phyloP scores from a whole-genome alignment of 1,139 yeast species.

The Yamadazyma diddensiae region DNA sequence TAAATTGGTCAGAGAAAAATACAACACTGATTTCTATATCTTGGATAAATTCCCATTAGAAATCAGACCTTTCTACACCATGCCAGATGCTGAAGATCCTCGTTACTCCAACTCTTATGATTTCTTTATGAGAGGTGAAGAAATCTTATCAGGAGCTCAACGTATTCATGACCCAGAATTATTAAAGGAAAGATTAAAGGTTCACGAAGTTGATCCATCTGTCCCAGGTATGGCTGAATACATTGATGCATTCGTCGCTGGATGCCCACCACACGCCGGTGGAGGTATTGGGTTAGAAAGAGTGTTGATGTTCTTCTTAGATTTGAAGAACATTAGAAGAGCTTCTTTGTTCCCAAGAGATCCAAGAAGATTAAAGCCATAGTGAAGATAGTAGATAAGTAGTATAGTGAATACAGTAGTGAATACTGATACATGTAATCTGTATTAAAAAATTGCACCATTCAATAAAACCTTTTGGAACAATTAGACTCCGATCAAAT shows the following conservation, averaged over 20 bases:
- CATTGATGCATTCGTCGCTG: conserved; percentile 87
- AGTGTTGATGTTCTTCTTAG: conserved; percentile 97
- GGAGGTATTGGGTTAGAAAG: conserved; percentile 99
- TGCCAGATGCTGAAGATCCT: conserved; percentile 95
- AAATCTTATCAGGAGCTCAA: conserved; percentile 97
- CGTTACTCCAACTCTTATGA: conserved; percentile 93
- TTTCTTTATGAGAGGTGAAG: conserved; percentile 99
- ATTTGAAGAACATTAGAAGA: conserved; percentile 93
- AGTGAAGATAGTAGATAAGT: too few relatives aligned
- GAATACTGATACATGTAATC: too few relatives aligned
- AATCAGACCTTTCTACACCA: conserved; percentile 96
- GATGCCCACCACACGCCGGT: conserved; percentile 99
- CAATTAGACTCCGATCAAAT: too few relatives aligned
- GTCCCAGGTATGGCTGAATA: conserved; percentile 86
- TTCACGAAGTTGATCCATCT: conserved; percentile 77
- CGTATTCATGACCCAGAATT: conserved; percentile 94
- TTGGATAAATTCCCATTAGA: conserved; percentile 97
- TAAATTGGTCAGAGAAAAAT: conserved; percentile 84
- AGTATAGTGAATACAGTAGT: conserved; percentile 1
- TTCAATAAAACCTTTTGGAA: too few relatives aligned
- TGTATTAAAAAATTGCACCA: too few relatives aligned
- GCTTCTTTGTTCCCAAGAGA: conserved; percentile 99
- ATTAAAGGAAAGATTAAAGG: conserved; percentile 75
- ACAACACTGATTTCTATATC: conserved; percentile 95
- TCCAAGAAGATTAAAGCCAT: conserved; percentile 91